Percentiles rank a stretch among this genome's conserved stretches.
Conservation (phyloP, 129 eudicot species). For the Mikania micrantha region DNA sequence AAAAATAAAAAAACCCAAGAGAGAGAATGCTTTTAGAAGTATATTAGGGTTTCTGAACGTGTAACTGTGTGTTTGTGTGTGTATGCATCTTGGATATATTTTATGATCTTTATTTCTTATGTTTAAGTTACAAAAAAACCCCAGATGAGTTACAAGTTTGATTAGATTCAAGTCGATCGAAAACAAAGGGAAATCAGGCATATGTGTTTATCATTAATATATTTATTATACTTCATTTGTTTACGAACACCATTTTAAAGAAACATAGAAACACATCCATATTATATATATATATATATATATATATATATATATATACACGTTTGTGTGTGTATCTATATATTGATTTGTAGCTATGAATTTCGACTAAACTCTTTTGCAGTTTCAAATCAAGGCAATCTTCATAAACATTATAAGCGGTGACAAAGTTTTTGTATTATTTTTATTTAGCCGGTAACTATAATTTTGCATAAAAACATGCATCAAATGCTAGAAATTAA, state of each 20-base stretch:
- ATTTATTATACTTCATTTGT: neutral
- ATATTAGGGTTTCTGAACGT: conserved; percentile 31
- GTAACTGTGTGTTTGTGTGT: too few relatives aligned
- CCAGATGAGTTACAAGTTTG: neutral
- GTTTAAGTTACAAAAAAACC: neutral
- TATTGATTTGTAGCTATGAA: neutral
- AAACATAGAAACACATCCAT: too few relatives aligned
- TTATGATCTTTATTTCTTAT: neutral
- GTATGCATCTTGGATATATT: neutral
- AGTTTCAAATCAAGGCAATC: conserved; percentile 1
- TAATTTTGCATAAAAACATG: neutral
- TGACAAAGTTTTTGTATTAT: too few relatives aligned
- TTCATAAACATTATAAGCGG: too few relatives aligned
- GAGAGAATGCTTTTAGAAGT: conserved; percentile 1
- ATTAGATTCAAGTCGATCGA: neutral
- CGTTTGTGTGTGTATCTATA: too few relatives aligned
- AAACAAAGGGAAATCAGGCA: conserved; percentile 1
- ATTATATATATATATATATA: too few relatives aligned
- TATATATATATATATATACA: too few relatives aligned
- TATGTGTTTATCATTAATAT: neutral
- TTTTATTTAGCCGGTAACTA: conserved; percentile 2
- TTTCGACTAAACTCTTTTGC: neutral
- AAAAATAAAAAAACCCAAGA: conserved; percentile 8
- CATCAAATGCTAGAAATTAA: neutral
- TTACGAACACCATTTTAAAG: neutral